These are phyloP conservation scores for Eutrema salsugineum DNA, from an alignment of 441 rosid species.

Conservation along the genomic window DNA sequence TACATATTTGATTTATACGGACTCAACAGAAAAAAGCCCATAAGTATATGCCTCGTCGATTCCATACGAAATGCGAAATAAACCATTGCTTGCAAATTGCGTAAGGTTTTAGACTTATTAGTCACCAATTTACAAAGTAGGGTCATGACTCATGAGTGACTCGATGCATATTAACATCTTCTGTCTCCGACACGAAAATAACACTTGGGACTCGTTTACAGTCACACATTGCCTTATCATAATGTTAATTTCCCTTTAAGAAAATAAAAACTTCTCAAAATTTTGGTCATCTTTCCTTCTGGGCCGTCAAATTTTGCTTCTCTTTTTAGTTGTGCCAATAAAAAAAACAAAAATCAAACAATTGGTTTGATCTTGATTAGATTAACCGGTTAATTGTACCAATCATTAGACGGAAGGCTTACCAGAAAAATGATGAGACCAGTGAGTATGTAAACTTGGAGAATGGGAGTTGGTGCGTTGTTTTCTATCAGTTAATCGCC, in stretches of 20 bases:
- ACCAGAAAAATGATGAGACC: not conserved
- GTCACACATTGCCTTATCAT: constrained; percentile 29
- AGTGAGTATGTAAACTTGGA: not conserved
- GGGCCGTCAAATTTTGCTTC: constrained; percentile 13
- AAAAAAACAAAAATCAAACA: not conserved
- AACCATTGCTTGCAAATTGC: constrained; percentile 10
- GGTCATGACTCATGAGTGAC: not conserved
- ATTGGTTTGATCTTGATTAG: not conserved
- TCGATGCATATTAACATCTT: constrained; percentile 5
- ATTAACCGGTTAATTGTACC: not conserved
- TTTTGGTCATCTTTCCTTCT: too few relatives aligned
- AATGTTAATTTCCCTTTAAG: too few relatives aligned
- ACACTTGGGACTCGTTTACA: constrained; percentile 7
- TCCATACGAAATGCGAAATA: not conserved
- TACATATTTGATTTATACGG: not conserved
- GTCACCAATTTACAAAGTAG: not conserved
- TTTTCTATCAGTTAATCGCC: constrained; percentile 8
- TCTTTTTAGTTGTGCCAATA: not conserved
- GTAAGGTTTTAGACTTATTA: not conserved
- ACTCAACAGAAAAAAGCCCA: not conserved
- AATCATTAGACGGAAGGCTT: not conserved
- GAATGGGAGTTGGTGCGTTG: constrained; percentile 15
- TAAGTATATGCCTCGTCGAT: not conserved
- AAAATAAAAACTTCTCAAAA: too few relatives aligned
- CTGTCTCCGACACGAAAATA: constrained; percentile 15